Percentiles rank a stretch among this genome's conserved stretches.
phyloP scores from a whole-genome alignment of 2,329 filamentous ascomycete genomes.

The Ceratocystis colombiana region DNA sequence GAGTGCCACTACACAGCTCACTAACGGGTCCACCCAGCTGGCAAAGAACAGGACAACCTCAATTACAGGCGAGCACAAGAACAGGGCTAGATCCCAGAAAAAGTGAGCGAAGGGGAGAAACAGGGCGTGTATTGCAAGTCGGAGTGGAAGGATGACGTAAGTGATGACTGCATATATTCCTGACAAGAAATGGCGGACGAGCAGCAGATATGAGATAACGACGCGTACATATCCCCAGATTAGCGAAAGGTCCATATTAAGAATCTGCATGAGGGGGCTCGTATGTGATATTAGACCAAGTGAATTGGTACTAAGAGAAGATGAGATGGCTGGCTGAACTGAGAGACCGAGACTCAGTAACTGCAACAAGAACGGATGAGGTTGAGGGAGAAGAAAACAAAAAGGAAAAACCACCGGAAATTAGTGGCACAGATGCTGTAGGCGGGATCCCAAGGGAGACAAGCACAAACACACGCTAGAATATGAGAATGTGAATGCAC shows the following conservation, averaged over 20 bases:
- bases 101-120: background rate
- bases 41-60: conserved; percentile 14
- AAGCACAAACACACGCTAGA: background rate
- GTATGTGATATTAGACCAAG: background rate
- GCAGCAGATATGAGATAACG: background rate
- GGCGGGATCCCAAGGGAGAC: background rate
- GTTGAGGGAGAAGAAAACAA: background rate
- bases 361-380: background rate
- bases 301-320: background rate
- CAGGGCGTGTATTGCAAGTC: background rate
- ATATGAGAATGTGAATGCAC: conserved; percentile 4
- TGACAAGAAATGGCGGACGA: background rate
- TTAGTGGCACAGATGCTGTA: background rate
- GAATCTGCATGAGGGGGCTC: background rate
- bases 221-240: background rate
- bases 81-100: background rate
- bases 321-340: background rate
- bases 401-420: background rate
- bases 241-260: background rate
- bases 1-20: conserved; percentile 3
- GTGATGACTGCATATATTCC: background rate
- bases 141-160: background rate
- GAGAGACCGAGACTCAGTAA: background rate
- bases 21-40: conserved; percentile 6
- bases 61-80: conserved; percentile 19